Evolutionary conservation across 345 rosid genomes (phyloP).

Genomic region (Gossypium ekmanianum): DNA sequence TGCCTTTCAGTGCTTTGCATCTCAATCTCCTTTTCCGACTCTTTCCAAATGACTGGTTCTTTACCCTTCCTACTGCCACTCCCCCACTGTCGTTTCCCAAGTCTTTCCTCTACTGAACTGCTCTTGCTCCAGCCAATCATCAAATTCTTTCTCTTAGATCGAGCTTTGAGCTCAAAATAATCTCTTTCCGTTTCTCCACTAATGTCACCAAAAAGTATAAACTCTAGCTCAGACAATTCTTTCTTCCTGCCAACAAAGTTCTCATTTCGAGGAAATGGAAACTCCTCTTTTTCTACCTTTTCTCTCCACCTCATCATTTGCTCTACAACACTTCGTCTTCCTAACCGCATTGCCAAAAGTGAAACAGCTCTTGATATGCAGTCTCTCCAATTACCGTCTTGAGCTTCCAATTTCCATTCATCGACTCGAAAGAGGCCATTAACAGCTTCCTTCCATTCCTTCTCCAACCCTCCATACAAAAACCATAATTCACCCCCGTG

Average conservation of each 20-base stretch:
- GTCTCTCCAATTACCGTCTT: constrained; percentile 88
- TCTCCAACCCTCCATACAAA: constrained; percentile 79
- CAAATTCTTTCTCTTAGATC: constrained; percentile 71
- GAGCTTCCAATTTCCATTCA: constrained; percentile 93
- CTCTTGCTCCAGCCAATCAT: constrained; percentile 66
- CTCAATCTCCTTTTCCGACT: constrained; percentile 93
- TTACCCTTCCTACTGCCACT: constrained; percentile 62
- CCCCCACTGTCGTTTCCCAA: constrained; percentile 27
- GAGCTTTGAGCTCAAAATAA: constrained; percentile 79
- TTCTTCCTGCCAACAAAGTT: constrained; percentile 84
- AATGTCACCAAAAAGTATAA: constrained; percentile 79
- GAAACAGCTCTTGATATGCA: constrained; percentile 73
- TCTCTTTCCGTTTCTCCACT: constrained; percentile 73
- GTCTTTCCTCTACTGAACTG: constrained; percentile 45
- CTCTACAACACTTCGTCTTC: constrained; percentile 90
- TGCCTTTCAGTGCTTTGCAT: constrained; percentile 54
- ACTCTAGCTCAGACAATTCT: constrained; percentile 83
- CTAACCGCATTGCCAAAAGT: constrained; percentile 68
- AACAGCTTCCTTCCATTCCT: constrained; percentile 93
- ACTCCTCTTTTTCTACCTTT: constrained; percentile 76
- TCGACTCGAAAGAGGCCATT: constrained; percentile 60
- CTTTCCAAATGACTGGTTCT: constrained; percentile 91
- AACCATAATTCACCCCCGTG: constrained; percentile 87
- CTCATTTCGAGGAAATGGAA: constrained; percentile 82
- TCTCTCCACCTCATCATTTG: constrained; percentile 80